phyloP scores from a whole-genome alignment of 495 filamentous ascomycete genomes.

The Penicillium paradoxum region DNA sequence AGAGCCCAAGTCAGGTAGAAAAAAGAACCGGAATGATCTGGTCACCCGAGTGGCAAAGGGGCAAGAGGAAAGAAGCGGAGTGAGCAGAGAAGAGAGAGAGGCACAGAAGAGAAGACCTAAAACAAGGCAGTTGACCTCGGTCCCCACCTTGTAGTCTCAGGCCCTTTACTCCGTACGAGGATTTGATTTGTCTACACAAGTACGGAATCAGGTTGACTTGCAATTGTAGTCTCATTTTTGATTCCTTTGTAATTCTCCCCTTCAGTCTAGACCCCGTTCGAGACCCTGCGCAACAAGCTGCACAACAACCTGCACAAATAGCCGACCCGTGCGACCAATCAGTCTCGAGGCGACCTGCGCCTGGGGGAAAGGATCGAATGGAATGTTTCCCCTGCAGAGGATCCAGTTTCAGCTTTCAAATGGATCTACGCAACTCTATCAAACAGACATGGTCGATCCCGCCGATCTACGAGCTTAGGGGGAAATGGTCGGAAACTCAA shows the following conservation, averaged over 20 bases:
- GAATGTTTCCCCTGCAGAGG: background rate
- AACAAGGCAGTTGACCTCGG: background rate
- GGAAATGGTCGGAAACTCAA: background rate
- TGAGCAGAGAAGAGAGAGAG: background rate
- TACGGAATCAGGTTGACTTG: too few relatives aligned
- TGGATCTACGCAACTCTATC: background rate
- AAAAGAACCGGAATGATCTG: background rate
- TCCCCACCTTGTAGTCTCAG: background rate
- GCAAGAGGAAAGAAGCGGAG: background rate
- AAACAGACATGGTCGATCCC: background rate
- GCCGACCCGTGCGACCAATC: conserved; percentile 4
- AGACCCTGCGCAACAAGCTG: background rate
- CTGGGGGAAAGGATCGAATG: too few relatives aligned
- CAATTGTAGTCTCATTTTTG: too few relatives aligned
- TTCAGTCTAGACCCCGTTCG: conserved; percentile 1
- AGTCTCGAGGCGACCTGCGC: background rate
- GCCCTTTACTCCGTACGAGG: too few relatives aligned
- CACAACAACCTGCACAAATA: background rate
- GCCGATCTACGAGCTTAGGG: background rate
- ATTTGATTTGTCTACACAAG: too few relatives aligned
- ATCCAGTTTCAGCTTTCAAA: too few relatives aligned
- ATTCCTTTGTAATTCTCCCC: background rate
- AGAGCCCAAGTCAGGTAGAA: background rate
- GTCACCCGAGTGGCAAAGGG: background rate
- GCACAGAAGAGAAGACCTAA: background rate